Evolutionary conservation across 2,329 filamentous ascomycete genomes (phyloP).

Genomic region (Fusarium graminum): DNA sequence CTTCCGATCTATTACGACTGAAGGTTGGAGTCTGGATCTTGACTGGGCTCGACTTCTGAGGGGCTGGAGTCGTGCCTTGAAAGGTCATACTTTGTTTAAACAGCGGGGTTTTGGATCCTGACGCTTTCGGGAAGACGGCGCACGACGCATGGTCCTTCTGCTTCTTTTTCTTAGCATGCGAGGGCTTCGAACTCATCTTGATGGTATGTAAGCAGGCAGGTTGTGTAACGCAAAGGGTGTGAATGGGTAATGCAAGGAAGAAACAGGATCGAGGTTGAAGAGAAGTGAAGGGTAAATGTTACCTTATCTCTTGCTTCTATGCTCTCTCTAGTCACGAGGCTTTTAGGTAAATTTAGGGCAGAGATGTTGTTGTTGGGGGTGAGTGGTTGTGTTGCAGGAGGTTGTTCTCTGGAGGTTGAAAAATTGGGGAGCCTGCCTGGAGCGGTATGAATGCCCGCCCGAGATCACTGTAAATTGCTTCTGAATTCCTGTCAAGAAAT

Average conservation of each 20-base stretch:
- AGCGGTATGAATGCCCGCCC: too few relatives aligned
- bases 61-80: background rate
- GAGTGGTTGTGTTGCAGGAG: background rate
- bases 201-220: background rate
- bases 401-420: background rate
- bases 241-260: background rate
- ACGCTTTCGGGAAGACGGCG: too few relatives aligned
- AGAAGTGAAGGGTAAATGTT: background rate
- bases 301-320: background rate
- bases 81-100: background rate
- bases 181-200: background rate
- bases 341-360: background rate
- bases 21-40: background rate
- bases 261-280: background rate
- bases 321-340: background rate
- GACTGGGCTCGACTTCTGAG: background rate
- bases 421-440: background rate
- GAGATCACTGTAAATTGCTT: too few relatives aligned
- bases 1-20: background rate
- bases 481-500: too few relatives aligned
- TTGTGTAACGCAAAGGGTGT: background rate
- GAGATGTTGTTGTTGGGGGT: background rate
- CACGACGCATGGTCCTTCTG: background rate
- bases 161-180: background rate
- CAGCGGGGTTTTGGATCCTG: background rate